These are phyloP conservation scores for Claviceps pazoutovae DNA, from an alignment of 2,329 filamentous ascomycete species.

Conservation along the genomic window DNA sequence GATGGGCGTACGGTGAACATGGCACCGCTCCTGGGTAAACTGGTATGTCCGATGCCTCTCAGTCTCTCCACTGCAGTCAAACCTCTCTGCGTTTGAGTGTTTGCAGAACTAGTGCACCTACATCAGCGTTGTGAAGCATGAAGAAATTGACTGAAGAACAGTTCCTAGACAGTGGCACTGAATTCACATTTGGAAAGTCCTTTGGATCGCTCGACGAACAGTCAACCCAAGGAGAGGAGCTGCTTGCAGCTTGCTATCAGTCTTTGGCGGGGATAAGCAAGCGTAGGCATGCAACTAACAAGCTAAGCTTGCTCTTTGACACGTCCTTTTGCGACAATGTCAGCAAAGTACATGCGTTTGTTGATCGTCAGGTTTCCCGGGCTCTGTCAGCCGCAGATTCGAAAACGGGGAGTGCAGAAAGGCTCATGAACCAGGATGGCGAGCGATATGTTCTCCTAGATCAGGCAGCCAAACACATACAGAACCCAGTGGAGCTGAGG, in stretches of 20 bases:
- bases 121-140: background rate
- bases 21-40: conserved; percentile 1
- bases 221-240: conserved; percentile 2
- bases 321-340: conserved; percentile 1
- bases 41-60: background rate
- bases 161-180: conserved; percentile 5
- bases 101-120: background rate
- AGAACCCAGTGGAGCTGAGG: conserved; percentile 1
- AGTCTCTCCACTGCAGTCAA: background rate
- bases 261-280: conserved; percentile 2
- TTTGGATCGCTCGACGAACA: background rate
- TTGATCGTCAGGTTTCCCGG: conserved; percentile 4
- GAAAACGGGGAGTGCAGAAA: background rate
- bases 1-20: conserved; percentile 4
- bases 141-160: background rate
- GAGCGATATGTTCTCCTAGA: conserved; percentile 4
- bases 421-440: background rate
- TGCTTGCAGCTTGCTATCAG: conserved; percentile 1
- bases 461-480: conserved; percentile 2
- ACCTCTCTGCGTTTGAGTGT: background rate
- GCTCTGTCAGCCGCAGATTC: background rate
- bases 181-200: conserved; percentile 5
- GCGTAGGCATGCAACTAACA: background rate
- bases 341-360: conserved; percentile 3
- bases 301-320: background rate